Conservation (phyloP, 345 rosid species). For the Anacardium occidentale region DNA sequence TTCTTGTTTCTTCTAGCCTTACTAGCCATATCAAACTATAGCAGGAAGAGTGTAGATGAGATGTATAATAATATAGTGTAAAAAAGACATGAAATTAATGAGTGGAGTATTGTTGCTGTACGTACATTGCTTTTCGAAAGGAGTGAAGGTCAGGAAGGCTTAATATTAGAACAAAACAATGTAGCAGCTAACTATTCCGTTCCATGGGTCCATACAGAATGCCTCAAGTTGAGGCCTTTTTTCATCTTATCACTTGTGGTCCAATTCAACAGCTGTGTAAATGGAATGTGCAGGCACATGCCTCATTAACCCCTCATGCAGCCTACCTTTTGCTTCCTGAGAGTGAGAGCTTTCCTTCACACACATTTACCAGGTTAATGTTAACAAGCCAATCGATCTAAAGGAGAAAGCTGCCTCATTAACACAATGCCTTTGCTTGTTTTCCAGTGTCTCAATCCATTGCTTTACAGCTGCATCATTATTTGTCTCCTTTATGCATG, state of each 20-base stretch:
- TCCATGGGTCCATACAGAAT: background rate
- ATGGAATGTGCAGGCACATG: background rate
- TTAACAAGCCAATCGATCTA: background rate
- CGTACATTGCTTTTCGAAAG: background rate
- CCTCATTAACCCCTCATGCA: background rate
- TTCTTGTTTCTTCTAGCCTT: constrained; percentile 13
- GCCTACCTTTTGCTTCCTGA: background rate
- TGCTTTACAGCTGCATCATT: no score
- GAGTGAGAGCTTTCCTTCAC: background rate
- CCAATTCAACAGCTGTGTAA: background rate
- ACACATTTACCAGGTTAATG: background rate
- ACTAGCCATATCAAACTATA: constrained; percentile 12
- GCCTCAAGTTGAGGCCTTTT: background rate
- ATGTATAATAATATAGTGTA: background rate
- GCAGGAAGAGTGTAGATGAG: background rate
- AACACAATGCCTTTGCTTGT: no score
- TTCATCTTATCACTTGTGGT: background rate
- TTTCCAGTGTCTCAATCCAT: no score
- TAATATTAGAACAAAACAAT: background rate
- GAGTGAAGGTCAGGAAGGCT: background rate
- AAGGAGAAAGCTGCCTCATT: background rate
- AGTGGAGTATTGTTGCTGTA: background rate
- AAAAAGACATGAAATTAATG: background rate
- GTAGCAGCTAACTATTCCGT: background rate
- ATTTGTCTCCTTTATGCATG: no score